Percentiles rank a stretch among this genome's conserved stretches.
Conservation (phyloP, 1,284 basidiomycete genomes). For the Ceratobasidium theobromae region DNA sequence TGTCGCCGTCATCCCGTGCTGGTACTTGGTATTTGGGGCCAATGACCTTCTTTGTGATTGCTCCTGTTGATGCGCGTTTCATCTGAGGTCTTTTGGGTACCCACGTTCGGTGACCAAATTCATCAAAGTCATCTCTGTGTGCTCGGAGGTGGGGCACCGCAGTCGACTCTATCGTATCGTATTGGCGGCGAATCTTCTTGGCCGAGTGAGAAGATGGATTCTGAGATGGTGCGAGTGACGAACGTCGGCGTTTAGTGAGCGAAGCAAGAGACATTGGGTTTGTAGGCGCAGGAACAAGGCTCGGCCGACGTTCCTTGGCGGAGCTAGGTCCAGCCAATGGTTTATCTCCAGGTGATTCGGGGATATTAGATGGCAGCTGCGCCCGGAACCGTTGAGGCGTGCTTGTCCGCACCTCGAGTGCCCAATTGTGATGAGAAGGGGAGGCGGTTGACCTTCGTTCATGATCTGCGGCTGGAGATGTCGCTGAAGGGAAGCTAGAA, state of each 20-base stretch:
- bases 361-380: not conserved
- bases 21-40: not conserved
- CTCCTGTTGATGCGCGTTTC: not conserved
- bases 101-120: not conserved
- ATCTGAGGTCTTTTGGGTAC: not conserved
- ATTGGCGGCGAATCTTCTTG: constrained; percentile 22
- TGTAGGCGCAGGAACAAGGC: not conserved
- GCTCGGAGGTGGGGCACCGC: not conserved
- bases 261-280: not conserved
- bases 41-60: not conserved
- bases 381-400: constrained; percentile 4
- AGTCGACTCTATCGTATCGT: constrained; percentile 6
- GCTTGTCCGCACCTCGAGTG: not conserved
- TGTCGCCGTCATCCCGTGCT: not conserved
- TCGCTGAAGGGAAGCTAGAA: not conserved
- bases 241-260: constrained; percentile 4
- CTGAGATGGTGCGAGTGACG: not conserved
- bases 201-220: not conserved
- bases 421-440: not conserved
- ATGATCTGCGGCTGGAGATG: not conserved
- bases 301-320: not conserved
- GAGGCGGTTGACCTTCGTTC: not conserved
- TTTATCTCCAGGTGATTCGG: not conserved
- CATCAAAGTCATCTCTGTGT: not conserved
- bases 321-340: not conserved